phyloP scores from a whole-genome alignment of 1,139 yeast species.

The Sugiyamaella sp. region DNA sequence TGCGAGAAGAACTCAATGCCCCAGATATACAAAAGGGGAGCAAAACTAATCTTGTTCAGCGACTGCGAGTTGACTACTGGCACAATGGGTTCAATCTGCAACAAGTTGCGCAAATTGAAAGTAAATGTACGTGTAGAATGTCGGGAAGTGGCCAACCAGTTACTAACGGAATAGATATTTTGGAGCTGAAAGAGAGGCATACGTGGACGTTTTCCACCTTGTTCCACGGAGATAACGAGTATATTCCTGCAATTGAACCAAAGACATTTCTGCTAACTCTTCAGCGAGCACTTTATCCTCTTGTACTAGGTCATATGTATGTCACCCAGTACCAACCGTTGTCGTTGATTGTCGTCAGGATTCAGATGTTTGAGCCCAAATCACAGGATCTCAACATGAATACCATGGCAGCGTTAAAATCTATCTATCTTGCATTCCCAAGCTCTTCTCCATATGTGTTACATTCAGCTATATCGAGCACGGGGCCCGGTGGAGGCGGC shows the following conservation, averaged over 20 bases:
- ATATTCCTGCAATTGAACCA: constrained; percentile 46
- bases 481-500: constrained; percentile 41
- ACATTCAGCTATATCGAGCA: constrained; percentile 52
- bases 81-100: constrained; percentile 63
- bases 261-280: constrained; percentile 52
- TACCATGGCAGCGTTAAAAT: constrained; percentile 56
- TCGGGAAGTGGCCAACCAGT: background rate
- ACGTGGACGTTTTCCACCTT: constrained; percentile 65
- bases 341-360: constrained; percentile 61
- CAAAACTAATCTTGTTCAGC: constrained; percentile 54
- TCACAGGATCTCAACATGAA: constrained; percentile 30
- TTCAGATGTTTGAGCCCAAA: constrained; percentile 63
- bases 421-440: constrained; percentile 69
- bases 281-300: constrained; percentile 48
- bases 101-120: constrained; percentile 74
- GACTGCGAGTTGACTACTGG: constrained; percentile 60
- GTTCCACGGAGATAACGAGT: constrained; percentile 36
- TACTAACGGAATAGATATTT: constrained; percentile 43
- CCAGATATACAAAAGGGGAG: constrained; percentile 33
- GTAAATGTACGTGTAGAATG: constrained; percentile 45
- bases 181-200: constrained; percentile 56
- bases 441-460: constrained; percentile 66
- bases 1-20: constrained; percentile 23
- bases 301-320: constrained; percentile 55
- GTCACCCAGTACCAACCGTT: constrained; percentile 66